Conservation (phyloP, 2,329 filamentous ascomycete species). For the Ploettnerulaceae sp. region DNA sequence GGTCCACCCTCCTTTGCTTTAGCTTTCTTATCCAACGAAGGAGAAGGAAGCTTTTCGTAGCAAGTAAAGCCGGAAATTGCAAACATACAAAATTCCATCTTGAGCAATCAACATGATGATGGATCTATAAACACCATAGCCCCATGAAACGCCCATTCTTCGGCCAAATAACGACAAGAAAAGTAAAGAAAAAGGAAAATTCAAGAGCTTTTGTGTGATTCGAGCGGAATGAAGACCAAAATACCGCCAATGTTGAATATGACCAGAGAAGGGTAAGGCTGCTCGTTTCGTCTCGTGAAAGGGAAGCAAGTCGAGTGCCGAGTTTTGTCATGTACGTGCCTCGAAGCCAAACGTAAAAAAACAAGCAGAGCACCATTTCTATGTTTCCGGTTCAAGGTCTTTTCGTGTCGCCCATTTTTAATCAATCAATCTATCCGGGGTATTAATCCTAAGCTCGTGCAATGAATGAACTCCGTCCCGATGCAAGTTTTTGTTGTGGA, state of each 20-base stretch:
- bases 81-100: background rate
- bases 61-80: background rate
- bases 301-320: conserved; percentile 3
- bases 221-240: conserved; percentile 1
- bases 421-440: conserved; percentile 31
- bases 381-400: conserved; percentile 19
- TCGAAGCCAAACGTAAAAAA: conserved; percentile 4
- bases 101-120: conserved; percentile 5
- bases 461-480: conserved; percentile 29
- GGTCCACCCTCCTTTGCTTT: background rate
- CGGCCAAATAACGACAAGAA: conserved; percentile 8
- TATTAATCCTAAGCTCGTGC: conserved; percentile 29
- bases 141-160: conserved; percentile 2
- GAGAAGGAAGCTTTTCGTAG: background rate
- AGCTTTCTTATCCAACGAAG: background rate
- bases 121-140: conserved; percentile 12
- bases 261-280: conserved; percentile 18
- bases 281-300: conserved; percentile 7
- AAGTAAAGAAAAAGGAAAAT: conserved; percentile 4
- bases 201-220: conserved; percentile 12
- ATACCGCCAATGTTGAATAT: conserved; percentile 12
- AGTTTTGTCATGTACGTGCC: conserved; percentile 4
- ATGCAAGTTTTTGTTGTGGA: conserved; percentile 25
- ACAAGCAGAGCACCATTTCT: conserved; percentile 14
- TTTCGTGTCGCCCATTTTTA: conserved; percentile 5